phyloP scores from a whole-genome alignment of 352 stramenopile genomes.

The Phytopythium kandeliae region DNA sequence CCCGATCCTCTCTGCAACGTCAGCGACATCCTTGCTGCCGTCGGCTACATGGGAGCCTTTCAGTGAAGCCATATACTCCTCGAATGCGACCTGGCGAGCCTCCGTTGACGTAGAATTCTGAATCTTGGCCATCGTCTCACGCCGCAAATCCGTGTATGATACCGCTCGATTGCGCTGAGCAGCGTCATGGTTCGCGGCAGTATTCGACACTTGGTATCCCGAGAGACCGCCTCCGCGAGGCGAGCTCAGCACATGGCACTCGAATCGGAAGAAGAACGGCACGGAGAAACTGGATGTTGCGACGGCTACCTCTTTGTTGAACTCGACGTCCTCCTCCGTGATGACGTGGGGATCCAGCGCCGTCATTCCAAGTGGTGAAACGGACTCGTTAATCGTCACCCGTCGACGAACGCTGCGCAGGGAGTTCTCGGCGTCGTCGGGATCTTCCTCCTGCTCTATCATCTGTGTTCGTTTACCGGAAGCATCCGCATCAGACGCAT shows the following conservation, averaged over 20 bases:
- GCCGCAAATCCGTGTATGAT: constrained; percentile 41
- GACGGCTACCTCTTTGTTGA: constrained; percentile 82
- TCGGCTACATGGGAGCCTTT: constrained; percentile 12
- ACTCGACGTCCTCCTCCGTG: constrained; percentile 67
- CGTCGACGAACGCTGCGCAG: constrained; percentile 4
- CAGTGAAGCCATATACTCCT: constrained; percentile 34
- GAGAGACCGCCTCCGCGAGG: constrained; percentile 10
- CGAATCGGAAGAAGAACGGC: constrained; percentile 84
- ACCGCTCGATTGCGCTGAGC: constrained; percentile 21
- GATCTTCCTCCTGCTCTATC: not conserved
- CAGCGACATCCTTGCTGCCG: constrained; percentile 21
- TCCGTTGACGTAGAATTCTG: constrained; percentile 12
- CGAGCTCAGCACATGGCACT: constrained; percentile 54
- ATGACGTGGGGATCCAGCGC: constrained; percentile 8
- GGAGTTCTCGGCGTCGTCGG: not conserved
- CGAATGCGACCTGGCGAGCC: constrained; percentile 27
- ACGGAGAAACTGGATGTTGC: constrained; percentile 78
- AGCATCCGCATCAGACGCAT: not conserved
- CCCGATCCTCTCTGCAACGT: constrained; percentile 54
- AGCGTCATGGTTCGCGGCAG: not conserved
- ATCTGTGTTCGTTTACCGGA: not conserved
- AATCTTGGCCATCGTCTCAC: constrained; percentile 15
- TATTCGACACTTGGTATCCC: not conserved
- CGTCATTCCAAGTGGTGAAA: constrained; percentile 1
- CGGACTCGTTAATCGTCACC: not conserved